These are phyloP conservation scores for Pythium chondricola DNA, from an alignment of 352 stramenopile genomes.

Conservation along the genomic window DNA sequence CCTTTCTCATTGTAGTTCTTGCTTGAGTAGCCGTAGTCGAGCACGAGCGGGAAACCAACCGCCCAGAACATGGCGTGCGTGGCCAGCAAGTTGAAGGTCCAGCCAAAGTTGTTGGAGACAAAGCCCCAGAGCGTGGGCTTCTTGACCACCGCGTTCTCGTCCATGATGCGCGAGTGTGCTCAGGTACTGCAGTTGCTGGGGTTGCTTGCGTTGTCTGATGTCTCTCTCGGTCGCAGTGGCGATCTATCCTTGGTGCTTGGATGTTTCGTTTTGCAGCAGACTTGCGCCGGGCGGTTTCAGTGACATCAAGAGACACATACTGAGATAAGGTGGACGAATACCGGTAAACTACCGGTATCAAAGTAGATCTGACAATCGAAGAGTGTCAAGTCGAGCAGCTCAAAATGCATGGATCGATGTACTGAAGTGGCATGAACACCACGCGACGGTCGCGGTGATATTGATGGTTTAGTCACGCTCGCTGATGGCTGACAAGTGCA, in stretches of 20 bases:
- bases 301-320: no score
- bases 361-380: no score
- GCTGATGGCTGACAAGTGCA: conserved; percentile 96
- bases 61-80: conserved; percentile 82
- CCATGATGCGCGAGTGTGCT: conserved; percentile 1
- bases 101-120: conserved; percentile 67
- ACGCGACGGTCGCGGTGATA: no score
- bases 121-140: conserved; percentile 45
- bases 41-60: conserved; percentile 63
- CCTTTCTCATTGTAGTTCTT: conserved; percentile 67
- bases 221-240: no score
- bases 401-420: no score
- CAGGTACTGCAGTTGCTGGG: not conserved
- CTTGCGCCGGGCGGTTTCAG: no score
- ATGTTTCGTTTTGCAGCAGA: no score
- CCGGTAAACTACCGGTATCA: no score
- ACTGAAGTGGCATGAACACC: no score
- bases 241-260: no score
- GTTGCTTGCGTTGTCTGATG: not conserved
- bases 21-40: conserved; percentile 80
- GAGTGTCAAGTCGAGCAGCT: no score
- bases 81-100: conserved; percentile 81
- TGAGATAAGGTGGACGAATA: no score
- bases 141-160: conserved; percentile 13
- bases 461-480: conserved; percentile 90